Evolutionary conservation across 257 asterid genomes (phyloP).

Genomic region (Solanum chmielewskii): DNA sequence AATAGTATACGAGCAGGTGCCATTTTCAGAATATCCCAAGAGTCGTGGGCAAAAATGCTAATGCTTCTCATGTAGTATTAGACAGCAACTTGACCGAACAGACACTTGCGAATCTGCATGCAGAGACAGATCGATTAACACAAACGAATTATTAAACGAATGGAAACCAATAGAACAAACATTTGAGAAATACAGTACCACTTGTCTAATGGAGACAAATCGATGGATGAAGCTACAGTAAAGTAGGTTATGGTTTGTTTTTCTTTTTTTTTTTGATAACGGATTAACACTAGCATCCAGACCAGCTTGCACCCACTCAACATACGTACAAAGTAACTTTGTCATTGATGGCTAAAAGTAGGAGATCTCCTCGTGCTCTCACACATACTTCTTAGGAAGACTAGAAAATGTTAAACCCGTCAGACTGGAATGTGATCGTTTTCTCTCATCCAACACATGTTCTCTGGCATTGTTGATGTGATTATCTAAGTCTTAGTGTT

Average conservation of each 20-base stretch:
- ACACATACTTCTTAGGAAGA: background rate
- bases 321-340: background rate
- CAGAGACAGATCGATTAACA: background rate
- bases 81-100: constrained; percentile 29
- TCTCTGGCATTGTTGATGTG: background rate
- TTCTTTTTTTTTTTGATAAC: background rate
- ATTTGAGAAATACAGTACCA: background rate
- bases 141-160: background rate
- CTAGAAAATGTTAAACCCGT: background rate
- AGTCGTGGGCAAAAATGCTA: background rate
- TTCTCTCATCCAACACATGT: background rate
- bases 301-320: background rate
- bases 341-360: background rate
- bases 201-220: background rate
- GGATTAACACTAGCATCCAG: background rate
- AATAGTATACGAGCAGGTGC: constrained; percentile 7
- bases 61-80: constrained; percentile 22
- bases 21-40: constrained; percentile 4
- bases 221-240: background rate
- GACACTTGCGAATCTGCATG: constrained; percentile 68
- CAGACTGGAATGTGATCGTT: background rate
- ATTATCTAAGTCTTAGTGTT: background rate
- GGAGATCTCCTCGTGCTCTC: background rate
- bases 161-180: background rate
- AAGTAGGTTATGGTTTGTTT: background rate